phyloP scores from a whole-genome alignment of 148 eudicot genomes.

The Agrostemma githago region DNA sequence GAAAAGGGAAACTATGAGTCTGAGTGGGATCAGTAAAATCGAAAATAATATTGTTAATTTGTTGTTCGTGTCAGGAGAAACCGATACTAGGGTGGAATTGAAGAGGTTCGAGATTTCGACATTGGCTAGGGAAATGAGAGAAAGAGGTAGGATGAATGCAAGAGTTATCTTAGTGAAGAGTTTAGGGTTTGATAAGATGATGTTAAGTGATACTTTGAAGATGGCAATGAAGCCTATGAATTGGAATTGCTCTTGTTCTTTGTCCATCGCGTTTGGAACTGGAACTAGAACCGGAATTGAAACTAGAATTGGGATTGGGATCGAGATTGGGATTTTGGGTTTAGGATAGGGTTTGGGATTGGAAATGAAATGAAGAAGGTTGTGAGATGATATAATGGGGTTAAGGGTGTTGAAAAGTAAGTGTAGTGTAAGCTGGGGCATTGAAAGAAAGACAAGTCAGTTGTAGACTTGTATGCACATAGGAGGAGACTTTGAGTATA shows the following conservation, averaged over 20 bases:
- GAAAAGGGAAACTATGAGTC: neutral
- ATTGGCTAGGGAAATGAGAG: constrained; percentile 29
- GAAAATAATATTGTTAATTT: neutral
- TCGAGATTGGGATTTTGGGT: neutral
- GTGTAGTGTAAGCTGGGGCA: no score
- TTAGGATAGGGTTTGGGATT: neutral
- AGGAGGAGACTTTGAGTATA: no score
- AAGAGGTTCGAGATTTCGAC: neutral
- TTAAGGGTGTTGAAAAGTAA: no score
- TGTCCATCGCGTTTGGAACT: constrained; percentile 24
- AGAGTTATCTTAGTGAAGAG: constrained; percentile 29
- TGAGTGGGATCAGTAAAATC: neutral
- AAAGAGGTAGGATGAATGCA: constrained; percentile 31
- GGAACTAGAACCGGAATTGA: no score
- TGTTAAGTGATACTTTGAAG: constrained; percentile 29
- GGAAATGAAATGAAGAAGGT: no score
- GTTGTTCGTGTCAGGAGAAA: neutral
- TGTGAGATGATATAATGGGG: no score
- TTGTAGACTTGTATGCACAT: neutral
- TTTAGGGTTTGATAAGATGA: constrained; percentile 23
- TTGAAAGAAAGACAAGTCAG: neutral
- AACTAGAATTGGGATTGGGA: neutral
- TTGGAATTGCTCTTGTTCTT: constrained; percentile 41
- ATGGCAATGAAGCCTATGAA: constrained; percentile 40
- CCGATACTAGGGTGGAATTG: neutral